Base-by-base conservation (phyloP, 2,329 filamentous ascomycete species). In the Rachicladosporium sp. region DNA sequence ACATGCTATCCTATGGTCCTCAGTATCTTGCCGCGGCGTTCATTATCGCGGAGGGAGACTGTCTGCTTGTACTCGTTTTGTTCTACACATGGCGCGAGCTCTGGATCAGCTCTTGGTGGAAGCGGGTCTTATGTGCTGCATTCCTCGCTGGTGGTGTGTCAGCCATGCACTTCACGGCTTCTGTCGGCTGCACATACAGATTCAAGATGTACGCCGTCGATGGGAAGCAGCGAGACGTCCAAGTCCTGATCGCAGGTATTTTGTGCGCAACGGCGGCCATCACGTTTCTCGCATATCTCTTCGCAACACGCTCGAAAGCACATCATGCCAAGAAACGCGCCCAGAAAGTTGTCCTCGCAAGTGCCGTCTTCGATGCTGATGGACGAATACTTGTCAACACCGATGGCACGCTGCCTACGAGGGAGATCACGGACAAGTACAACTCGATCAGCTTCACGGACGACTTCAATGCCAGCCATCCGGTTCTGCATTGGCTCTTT, bases 401-500 rank as follows among this genome's bases (percentile, higher is more conserved):
- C 0, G 76, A 82, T 45, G 82, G 82, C 6, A 63, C 78, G 11
- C 59, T 86, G 8, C 82, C 82, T 3, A 79, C 71, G 33, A 73
- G 80, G 43, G 84, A 87, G 49, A 83, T 94, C 45, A 91, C 85
- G 1, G 80, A 80, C 56, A 78, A 78, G 10, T 86, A 85, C 56
- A 62, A 84, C 31, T 78, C 60, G 48, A 46, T 62, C 56, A 77
- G 75, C 21, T 74, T 80, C 38, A 76, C 79, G 43, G 84, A 93
- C 44, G 74, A 79, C 10, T 88, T 94, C 52, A 78, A 77, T 41
- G 77, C 78, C 15, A 74, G 76, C 0, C 85, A 93, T 54, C 76
- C 82, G 0, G 76, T 88, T 1, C 93, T 91, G 59, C 76, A 87
- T 36, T 93, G 87, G 87, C 80, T 91, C 52, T 93, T 83, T 55